Evolutionary conservation across 2,329 filamentous ascomycete species (phyloP), one percentile per base, ranked within the genome.

Genomic region (Fusarium acutatum): DNA sequence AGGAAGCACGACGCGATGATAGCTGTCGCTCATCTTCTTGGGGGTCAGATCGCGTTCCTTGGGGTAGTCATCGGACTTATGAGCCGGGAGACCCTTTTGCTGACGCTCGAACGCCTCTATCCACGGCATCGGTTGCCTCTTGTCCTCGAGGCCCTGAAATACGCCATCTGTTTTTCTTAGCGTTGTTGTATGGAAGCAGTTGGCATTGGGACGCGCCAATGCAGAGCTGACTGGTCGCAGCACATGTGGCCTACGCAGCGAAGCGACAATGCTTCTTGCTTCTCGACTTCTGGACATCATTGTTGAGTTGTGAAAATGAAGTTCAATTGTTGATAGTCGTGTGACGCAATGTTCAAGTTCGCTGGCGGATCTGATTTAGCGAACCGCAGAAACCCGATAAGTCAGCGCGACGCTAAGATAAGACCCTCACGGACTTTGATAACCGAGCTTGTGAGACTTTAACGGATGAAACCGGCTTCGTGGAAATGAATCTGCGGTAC

Each of bases 1-100:
- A 12, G 92, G 92, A 34, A 94, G 84, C 20, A 83, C 75, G 14
- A 79, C 77, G 24, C 78, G 74, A 53, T 80, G 78, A 44, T 80
- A 80, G 50, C 78, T 80, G n/a, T 80, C 78, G 41, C 77, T 75
- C 78, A 80, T 80, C 34, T 76, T 79, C 58, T 78, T 79, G 0
- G 78, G 78, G 0, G 73, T 69, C 34, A 80, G 47, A 8, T 80
- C 78, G 22, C 78, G 77, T 40, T 79, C 74, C 28, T 75, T 58
- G 0, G 63, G 69, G 3, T 32, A 28, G 8, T 69, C 78, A 9
- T 68, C 73, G 2, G 52, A 30, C 3, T 47, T 52, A 8, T 50
- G 47, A 28, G 73, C 43, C 18, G 65, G 47, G 5, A 77, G 70
- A 2, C 65, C 75, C 35, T 74, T 44, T 26, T 79, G 71, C 28